Evolutionary conservation across 352 stramenopile genomes (phyloP), one percentile per base, ranked within the genome.

Genomic region (Phytophthora tentaculata): DNA sequence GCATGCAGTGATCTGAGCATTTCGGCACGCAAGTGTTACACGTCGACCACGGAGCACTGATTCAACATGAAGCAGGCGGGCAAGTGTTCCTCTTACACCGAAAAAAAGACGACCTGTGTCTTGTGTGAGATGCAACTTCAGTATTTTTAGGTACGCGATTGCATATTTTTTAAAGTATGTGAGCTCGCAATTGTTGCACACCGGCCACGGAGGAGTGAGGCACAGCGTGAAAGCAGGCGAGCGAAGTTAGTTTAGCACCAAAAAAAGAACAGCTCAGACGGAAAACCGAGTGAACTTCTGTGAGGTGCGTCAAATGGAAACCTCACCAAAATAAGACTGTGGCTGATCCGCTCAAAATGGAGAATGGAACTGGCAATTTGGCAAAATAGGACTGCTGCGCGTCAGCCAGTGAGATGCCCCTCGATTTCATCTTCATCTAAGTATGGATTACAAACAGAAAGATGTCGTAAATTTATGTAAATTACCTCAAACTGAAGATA

Each of bases 161-260:
- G 13, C 9, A 35, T 35, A 4, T 55, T 35, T 43, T n/a, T 65
- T 10, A 43, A 35, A 29, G 13, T 37, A 82, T 88, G 65, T 88
- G 29, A 70, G 76, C 77, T 78, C 74, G 72, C 79, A 81, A 85
- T 76, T 85, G 79, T 88, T 88, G 77, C 79, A 85, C 74, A 76
- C 71, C 65, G 74, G 74, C 71, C 76, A 85, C 64, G 68, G 77
- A 80, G 63, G 43, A 75, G 62, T 72, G 58, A 54, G 70, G 67
- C 71, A 57, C 72, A 58, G 79, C 67, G 73, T 85, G 79, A 88
- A 88, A 88, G 79, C 79, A 88, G 74, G 79, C 79, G 65, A 81
- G 76, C 77, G 35, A 54, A 65, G 39, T 80, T 73, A 12, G 8
- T 73, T 76, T 71, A 56, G 79, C 79, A 82, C 79, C 77, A 71